Percentiles rank a stretch among this genome's conserved stretches.
These are phyloP conservation scores for Typha latifolia DNA, from an alignment of 176 grass and related monocot species.

Conservation along the genomic window DNA sequence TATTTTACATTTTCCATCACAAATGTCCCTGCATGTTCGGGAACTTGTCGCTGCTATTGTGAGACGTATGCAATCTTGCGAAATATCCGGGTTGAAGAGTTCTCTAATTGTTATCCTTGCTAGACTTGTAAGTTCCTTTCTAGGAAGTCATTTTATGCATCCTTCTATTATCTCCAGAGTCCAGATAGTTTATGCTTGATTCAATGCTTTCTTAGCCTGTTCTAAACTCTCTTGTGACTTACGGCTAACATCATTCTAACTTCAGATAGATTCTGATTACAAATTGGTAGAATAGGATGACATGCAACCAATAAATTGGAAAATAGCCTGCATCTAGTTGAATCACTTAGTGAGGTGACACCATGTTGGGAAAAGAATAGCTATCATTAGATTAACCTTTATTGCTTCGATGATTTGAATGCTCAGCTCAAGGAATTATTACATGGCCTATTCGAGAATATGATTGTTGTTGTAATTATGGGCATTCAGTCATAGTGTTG, in stretches of 20 bases:
- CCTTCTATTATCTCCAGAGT: neutral
- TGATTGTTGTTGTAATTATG: no score
- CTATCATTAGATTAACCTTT: neutral
- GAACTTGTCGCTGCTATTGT: slow-evolving; percentile 80
- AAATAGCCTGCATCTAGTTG: neutral
- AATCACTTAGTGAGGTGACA: no score
- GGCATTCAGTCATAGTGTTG: no score
- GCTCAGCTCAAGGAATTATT: neutral
- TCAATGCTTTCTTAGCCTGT: no score
- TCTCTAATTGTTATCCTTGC: slow-evolving; percentile 92
- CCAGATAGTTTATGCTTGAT: no score
- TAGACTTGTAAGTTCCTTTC: slow-evolving; percentile 51
- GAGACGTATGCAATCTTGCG: slow-evolving; percentile 73
- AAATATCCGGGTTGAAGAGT: slow-evolving; percentile 71
- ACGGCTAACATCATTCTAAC: no score
- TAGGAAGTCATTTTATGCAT: neutral
- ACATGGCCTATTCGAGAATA: neutral
- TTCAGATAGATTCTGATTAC: no score
- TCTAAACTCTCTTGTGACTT: no score
- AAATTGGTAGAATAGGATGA: no score
- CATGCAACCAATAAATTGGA: neutral
- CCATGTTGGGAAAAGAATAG: no score
- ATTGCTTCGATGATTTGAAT: neutral
- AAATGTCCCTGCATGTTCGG: slow-evolving; percentile 66
- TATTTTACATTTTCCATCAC: slow-evolving; percentile 63